phyloP scores from a whole-genome alignment of 176 grass and related monocot species.

The Eleusine coracana region DNA sequence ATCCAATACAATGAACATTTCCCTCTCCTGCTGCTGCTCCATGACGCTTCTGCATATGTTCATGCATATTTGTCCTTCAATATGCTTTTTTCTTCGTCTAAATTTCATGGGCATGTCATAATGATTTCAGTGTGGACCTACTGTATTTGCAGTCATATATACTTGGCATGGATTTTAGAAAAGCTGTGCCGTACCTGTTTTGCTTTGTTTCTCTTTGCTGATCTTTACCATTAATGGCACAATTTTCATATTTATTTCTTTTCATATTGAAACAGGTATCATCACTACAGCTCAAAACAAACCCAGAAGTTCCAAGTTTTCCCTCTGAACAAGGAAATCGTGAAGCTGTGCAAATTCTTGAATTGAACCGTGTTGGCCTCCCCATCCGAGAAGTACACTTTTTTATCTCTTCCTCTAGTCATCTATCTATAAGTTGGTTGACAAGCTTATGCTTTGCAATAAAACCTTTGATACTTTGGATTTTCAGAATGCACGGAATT shows the following conservation, averaged over 20 bases:
- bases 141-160: background rate
- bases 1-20: background rate
- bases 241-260: background rate
- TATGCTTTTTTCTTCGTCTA: slow-evolving; percentile 8
- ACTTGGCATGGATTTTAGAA: slow-evolving; percentile 20
- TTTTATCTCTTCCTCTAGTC: slow-evolving; percentile 6
- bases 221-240: background rate
- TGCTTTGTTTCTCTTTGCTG: slow-evolving; percentile 13
- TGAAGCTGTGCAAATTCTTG: slow-evolving; percentile 37
- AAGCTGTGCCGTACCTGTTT: background rate
- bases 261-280: slow-evolving; percentile 21
- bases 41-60: slow-evolving; percentile 13
- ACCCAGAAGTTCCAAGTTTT: slow-evolving; percentile 28
- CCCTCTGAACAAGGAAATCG: slow-evolving; percentile 29
- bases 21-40: background rate
- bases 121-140: background rate
- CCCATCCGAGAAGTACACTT: slow-evolving; percentile 62
- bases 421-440: slow-evolving; percentile 5
- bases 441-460: slow-evolving; percentile 27
- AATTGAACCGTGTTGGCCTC: slow-evolving; percentile 51
- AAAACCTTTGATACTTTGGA: slow-evolving; percentile 31
- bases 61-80: background rate
- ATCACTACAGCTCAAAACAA: slow-evolving; percentile 36
- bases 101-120: slow-evolving; percentile 9
- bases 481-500: slow-evolving; percentile 59